Conservation (phyloP, 2,329 filamentous ascomycete genomes). For the Coleophoma eucalyptorum region DNA sequence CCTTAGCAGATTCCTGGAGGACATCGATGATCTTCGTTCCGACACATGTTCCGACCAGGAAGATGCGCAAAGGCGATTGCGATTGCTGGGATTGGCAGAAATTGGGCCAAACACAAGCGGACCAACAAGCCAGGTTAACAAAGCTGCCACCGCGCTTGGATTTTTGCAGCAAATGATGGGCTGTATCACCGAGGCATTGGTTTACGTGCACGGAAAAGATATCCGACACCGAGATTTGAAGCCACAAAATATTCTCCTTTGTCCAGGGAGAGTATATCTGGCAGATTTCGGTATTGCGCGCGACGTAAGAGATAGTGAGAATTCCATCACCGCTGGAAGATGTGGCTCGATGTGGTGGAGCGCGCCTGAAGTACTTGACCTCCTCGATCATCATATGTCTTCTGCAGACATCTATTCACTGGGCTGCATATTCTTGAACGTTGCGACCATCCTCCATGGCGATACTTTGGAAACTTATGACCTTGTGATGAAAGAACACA, state of each 20-base stretch:
- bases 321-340: slow-evolving; percentile 38
- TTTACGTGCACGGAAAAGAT: slow-evolving; percentile 24
- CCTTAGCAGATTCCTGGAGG: slow-evolving; percentile 36
- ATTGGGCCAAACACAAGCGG: slow-evolving; percentile 21
- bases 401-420: slow-evolving; percentile 45
- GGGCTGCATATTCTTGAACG: slow-evolving; percentile 40
- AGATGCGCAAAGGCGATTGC: slow-evolving; percentile 31
- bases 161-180: slow-evolving; percentile 40
- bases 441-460: slow-evolving; percentile 40
- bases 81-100: slow-evolving; percentile 32
- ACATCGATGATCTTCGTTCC: slow-evolving; percentile 36
- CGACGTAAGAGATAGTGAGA: slow-evolving; percentile 40
- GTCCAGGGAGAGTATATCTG: slow-evolving; percentile 40
- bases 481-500: slow-evolving; percentile 27
- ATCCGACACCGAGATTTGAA: slow-evolving; percentile 45
- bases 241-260: slow-evolving; percentile 43
- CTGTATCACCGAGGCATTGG: slow-evolving; percentile 31
- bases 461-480: slow-evolving; percentile 35
- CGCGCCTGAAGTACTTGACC: slow-evolving; percentile 37
- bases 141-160: slow-evolving; percentile 27
- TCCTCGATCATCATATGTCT: slow-evolving; percentile 39
- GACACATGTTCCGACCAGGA: slow-evolving; percentile 36
- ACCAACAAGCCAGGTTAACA: slow-evolving; percentile 3
- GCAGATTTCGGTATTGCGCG: slow-evolving; percentile 46
- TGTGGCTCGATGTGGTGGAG: slow-evolving; percentile 39